These are phyloP conservation scores for Sarocladium kiliense DNA, from an alignment of 2,329 filamentous ascomycete genomes.

Conservation along the genomic window DNA sequence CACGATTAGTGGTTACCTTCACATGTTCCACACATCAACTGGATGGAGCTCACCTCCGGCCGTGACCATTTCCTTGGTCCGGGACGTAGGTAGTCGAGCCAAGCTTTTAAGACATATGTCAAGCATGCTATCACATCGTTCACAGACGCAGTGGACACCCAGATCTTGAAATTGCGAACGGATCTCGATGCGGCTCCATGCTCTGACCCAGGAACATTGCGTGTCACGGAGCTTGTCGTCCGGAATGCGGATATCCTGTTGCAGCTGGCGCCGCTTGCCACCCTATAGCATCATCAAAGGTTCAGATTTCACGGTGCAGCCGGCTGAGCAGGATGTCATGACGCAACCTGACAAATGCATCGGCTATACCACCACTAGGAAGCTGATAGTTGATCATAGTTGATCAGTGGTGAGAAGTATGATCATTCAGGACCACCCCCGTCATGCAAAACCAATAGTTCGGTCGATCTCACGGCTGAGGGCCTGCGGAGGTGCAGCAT, in stretches of 20 bases:
- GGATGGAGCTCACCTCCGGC: no score
- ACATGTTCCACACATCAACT: no score
- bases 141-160: background rate
- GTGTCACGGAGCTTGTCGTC: slow-evolving; percentile 7
- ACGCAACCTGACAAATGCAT: background rate
- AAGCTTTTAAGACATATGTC: background rate
- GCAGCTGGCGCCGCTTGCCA: background rate
- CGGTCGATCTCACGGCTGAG: background rate
- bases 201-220: background rate
- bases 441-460: background rate
- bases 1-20: no score
- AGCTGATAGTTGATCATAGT: background rate
- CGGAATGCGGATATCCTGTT: background rate
- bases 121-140: background rate
- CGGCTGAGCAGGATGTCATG: background rate
- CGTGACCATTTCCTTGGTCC: no score
- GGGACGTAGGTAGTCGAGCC: background rate
- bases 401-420: background rate
- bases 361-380: background rate
- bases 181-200: background rate
- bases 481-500: background rate
- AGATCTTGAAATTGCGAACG: background rate
- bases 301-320: background rate
- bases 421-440: background rate
- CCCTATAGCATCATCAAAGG: background rate